Evolutionary conservation across 1,284 basidiomycete species (phyloP), one percentile per base, ranked within the genome.

Genomic region (Testicularia cyperi): DNA sequence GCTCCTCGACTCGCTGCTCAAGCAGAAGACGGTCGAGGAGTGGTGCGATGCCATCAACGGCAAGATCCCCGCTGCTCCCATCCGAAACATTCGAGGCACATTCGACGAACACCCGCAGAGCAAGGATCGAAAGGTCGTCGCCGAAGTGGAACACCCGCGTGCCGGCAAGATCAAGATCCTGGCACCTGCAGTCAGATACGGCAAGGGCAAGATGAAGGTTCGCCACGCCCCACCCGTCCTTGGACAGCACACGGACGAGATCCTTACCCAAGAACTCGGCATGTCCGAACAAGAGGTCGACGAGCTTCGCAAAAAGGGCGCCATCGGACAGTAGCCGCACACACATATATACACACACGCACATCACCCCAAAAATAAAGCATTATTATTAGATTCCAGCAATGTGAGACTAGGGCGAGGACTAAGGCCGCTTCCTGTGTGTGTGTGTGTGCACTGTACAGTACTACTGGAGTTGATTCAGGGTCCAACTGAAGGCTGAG

Each of bases 71-170:
- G 63, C 61, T 13, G 70, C 70, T 4, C 70, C 70, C 5, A 94
- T 97, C 79, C 94, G 95, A 77, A 88, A 91, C 67, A 90, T 97
- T 57, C 76, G 82, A 37, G 85, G 92, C 73, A 92, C 92, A 1
- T 96, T 96, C 72, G 83, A 85, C 31, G 60, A 69, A 36, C 92
- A 96, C 78, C 89, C 90, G 2, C 92, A 97, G 78, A 88, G 84
- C 2, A 70, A 85, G 42, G 86, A 85, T 8, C 79, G 87, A 25
- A 78, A 79, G 26, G 81, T 85, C 34, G 81, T 83, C 2, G 79
- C 82, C 25, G 84, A 86, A 62, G 79, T 88, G 19, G 81, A 87
- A 32, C 75, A 70, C 48, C 84, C 86, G 20, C 81, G 87, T 29
- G 83, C 87, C 6, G 91, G 92, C 8, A 86, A 81, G 68, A 82